A percentile compares a stretch with the other conserved stretches of the same genome.
These are phyloP conservation scores for Sordariomycetes sp. DNA, from an alignment of 2,329 filamentous ascomycete species.

Conservation along the genomic window DNA sequence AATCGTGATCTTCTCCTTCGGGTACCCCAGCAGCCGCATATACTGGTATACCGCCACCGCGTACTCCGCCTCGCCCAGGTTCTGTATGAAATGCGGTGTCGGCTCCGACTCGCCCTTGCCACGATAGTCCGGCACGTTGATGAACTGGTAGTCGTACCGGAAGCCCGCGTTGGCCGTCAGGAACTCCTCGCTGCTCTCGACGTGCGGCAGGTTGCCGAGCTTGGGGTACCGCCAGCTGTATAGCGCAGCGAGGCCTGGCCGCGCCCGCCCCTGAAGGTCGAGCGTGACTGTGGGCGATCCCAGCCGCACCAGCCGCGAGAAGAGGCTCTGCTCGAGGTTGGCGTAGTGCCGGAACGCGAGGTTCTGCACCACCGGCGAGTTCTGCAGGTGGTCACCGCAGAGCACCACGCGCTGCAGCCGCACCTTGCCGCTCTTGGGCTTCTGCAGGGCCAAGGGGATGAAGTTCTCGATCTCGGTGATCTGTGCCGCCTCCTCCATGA, in stretches of 20 bases:
- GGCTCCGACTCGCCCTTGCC: slow-evolving; percentile 81
- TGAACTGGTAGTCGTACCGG: slow-evolving; percentile 91
- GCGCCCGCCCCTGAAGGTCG: slow-evolving; percentile 86
- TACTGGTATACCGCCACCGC: slow-evolving; percentile 93
- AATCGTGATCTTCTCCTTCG: slow-evolving; percentile 73
- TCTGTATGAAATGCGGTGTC: slow-evolving; percentile 90
- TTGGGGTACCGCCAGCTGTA: slow-evolving; percentile 89
- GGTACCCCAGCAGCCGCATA: slow-evolving; percentile 92
- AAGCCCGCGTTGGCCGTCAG: slow-evolving; percentile 80
- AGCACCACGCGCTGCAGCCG: slow-evolving; percentile 80
- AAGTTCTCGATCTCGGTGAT: slow-evolving; percentile 98
- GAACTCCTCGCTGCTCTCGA: slow-evolving; percentile 61
- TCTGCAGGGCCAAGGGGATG: slow-evolving; percentile 88
- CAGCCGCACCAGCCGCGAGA: slow-evolving; percentile 79
- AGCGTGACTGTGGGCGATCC: slow-evolving; percentile 86
- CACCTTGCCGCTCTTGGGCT: slow-evolving; percentile 60
- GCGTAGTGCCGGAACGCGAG: slow-evolving; percentile 90
- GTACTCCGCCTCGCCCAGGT: slow-evolving; percentile 93
- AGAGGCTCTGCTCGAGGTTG: slow-evolving; percentile 91
- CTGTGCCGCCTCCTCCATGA: slow-evolving; percentile 98
- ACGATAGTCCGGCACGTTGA: slow-evolving; percentile 90
- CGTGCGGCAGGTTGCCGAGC: slow-evolving; percentile 68
- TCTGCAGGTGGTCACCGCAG: slow-evolving; percentile 92
- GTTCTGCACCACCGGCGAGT: slow-evolving; percentile 91
- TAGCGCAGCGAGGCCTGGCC: slow-evolving; percentile 75